Evolutionary conservation across 2,329 filamentous ascomycete genomes (phyloP).

Genomic region (Fusarium tupiense): DNA sequence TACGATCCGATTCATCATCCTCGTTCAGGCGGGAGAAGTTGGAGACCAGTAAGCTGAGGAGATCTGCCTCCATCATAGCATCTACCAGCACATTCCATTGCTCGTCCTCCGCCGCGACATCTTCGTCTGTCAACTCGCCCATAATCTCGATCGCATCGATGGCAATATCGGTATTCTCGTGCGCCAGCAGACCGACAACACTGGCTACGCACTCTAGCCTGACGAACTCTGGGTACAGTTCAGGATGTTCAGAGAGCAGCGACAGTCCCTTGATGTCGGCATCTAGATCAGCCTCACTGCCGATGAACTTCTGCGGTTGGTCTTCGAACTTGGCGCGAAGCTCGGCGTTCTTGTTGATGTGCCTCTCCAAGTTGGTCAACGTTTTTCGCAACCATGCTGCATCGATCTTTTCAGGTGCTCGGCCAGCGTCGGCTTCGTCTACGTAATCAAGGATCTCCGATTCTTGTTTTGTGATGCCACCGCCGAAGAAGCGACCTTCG

Average conservation of each 20-base stretch:
- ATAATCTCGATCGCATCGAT: conserved; percentile 92
- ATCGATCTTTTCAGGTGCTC: conserved; percentile 79
- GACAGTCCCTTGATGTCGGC: conserved; percentile 86
- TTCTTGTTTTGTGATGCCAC: conserved; percentile 84
- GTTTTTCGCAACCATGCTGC: conserved; percentile 83
- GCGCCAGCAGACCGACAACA: conserved; percentile 83
- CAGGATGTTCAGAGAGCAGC: conserved; percentile 86
- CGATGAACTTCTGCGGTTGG: conserved; percentile 85
- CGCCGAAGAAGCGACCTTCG: conserved; percentile 94
- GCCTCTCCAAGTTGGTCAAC: conserved; percentile 86
- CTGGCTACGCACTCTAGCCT: conserved; percentile 77
- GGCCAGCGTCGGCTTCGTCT: conserved; percentile 60
- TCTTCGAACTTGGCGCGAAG: conserved; percentile 85
- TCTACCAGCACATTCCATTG: conserved; percentile 84
- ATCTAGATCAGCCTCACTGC: conserved; percentile 88
- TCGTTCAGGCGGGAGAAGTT: conserved; percentile 87
- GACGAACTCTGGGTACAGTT: conserved; percentile 83
- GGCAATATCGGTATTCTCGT: conserved; percentile 97
- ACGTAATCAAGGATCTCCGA: conserved; percentile 89
- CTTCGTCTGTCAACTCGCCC: conserved; percentile 91
- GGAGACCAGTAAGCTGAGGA: conserved; percentile 77
- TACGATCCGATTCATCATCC: conserved; percentile 74
- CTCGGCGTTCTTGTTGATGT: conserved; percentile 90
- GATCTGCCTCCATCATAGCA: conserved; percentile 72
- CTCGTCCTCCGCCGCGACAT: conserved; percentile 81